Conservation (phyloP, 352 stramenopile genomes). For the Phytopythium helicoides region DNA sequence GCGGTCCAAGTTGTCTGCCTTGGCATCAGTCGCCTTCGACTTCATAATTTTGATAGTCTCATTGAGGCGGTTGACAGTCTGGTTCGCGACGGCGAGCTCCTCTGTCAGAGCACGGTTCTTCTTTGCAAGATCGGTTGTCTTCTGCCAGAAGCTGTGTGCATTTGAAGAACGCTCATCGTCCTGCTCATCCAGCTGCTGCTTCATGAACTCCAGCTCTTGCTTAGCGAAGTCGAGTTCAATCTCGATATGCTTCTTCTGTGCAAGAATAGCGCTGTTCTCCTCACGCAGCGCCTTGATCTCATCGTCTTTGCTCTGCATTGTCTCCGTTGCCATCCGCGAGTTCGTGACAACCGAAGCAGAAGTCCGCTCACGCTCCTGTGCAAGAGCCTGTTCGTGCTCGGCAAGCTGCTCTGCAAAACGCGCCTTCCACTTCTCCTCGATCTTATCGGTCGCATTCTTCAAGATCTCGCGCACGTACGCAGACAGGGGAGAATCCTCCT, state of each 20-base stretch:
- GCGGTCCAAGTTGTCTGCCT: conserved; percentile 48
- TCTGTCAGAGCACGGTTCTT: conserved; percentile 75
- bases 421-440: conserved; percentile 80
- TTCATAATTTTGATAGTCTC: conserved; percentile 66
- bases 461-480: conserved; percentile 73
- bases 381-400: conserved; percentile 65
- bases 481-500: conserved; percentile 64
- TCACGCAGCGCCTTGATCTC: conserved; percentile 72
- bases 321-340: conserved; percentile 67
- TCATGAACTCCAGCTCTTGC: conserved; percentile 69
- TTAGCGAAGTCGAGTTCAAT: conserved; percentile 64
- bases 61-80: conserved; percentile 62
- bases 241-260: conserved; percentile 72
- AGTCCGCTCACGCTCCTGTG: conserved; percentile 61
- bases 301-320: conserved; percentile 73
- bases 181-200: conserved; percentile 66
- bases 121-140: conserved; percentile 82
- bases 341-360: conserved; percentile 63
- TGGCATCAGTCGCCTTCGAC: conserved; percentile 43
- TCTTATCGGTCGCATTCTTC: conserved; percentile 75
- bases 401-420: conserved; percentile 65
- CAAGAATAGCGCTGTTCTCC: conserved; percentile 47
- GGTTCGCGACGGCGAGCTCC: conserved; percentile 59
- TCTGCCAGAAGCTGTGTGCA: conserved; percentile 81
- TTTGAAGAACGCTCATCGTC: conserved; percentile 70